Percentiles rank a stretch among this genome's conserved stretches.
These are phyloP conservation scores for Castanea crenata DNA, from an alignment of 306 rosid genomes.

Conservation along the genomic window DNA sequence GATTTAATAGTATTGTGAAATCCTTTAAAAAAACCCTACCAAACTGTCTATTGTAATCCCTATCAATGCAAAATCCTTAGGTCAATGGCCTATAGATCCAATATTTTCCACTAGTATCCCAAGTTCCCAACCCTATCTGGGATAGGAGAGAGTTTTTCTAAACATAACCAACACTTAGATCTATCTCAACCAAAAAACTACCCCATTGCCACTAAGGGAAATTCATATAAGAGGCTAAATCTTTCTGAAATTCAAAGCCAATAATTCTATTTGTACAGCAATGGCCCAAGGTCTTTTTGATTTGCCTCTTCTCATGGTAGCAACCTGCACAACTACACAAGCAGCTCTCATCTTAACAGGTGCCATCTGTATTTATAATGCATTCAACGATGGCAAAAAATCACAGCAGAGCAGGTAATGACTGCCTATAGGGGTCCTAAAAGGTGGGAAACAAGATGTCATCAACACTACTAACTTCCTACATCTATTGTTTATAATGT, in stretches of 20 bases:
- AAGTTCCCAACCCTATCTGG: too few species aligned
- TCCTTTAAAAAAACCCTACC: background rate
- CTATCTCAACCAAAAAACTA: background rate
- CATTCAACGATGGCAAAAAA: background rate
- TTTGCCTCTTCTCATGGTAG: background rate
- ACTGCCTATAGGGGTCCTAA: background rate
- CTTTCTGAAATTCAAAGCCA: background rate
- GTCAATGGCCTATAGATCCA: background rate
- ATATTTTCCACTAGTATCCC: background rate
- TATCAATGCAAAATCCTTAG: background rate
- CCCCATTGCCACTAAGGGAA: background rate
- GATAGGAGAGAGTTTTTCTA: too few species aligned
- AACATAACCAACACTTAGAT: background rate
- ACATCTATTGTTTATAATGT: background rate
- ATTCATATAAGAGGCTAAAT: background rate
- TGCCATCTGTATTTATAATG: background rate
- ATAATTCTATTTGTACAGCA: background rate
- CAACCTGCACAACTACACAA: background rate
- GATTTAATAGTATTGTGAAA: slow-evolving; percentile 1
- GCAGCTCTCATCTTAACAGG: background rate
- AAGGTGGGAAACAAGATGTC: background rate
- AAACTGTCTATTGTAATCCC: background rate
- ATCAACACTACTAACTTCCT: background rate
- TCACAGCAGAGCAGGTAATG: too few species aligned
- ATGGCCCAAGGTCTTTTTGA: background rate